Conservation (phyloP, 2,329 filamentous ascomycete species). For the Trichoderma polysporum region DNA sequence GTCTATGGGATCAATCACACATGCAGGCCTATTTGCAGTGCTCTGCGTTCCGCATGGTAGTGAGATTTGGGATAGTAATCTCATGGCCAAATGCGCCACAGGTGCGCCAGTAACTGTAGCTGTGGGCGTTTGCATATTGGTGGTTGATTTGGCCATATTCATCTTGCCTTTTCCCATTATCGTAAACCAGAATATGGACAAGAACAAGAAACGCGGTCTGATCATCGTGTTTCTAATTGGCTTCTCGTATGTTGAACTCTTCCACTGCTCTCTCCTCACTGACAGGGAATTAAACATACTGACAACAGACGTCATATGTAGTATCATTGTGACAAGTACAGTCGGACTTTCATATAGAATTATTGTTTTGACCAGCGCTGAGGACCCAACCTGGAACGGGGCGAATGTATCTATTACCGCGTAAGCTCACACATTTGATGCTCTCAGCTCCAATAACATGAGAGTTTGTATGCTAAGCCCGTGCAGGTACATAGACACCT, state of each 20-base stretch:
- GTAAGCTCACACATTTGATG: neutral
- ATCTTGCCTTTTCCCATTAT: constrained; percentile 5
- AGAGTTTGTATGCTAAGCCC: neutral
- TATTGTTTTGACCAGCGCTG: neutral
- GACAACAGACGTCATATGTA: neutral
- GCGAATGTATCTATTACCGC: constrained; percentile 2
- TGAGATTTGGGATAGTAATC: neutral
- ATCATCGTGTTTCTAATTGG: neutral
- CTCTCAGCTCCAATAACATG: too few relatives aligned
- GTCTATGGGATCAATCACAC: neutral
- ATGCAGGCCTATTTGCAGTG: neutral
- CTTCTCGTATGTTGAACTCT: neutral
- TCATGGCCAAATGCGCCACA: neutral
- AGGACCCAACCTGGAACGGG: constrained; percentile 7
- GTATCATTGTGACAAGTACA: constrained; percentile 7
- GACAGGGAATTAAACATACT: neutral
- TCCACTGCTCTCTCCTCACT: neutral
- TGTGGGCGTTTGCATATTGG: neutral
- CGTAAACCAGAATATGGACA: neutral
- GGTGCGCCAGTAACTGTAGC: neutral
- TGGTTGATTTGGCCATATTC: constrained; percentile 1
- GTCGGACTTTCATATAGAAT: neutral
- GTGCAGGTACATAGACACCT: neutral
- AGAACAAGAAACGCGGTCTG: neutral
- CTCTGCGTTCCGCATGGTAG: constrained; percentile 2